phyloP scores from a whole-genome alignment of 805 yeast genomes.

The Metschnikowia amazonensis region DNA sequence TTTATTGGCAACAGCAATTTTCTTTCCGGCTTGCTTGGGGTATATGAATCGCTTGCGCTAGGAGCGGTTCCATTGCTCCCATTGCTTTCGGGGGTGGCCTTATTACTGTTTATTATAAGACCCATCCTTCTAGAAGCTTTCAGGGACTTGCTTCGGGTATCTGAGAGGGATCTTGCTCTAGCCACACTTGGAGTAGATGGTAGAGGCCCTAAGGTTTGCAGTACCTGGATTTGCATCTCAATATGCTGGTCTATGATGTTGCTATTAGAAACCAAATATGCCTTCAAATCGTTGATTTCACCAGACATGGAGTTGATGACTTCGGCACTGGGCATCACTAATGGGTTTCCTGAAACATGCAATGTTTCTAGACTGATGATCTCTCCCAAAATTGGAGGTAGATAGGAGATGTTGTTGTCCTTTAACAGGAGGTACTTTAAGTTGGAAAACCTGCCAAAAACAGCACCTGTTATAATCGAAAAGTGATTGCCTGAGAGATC shows the following conservation, averaged over 20 bases:
- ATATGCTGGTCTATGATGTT: conserved; percentile 22
- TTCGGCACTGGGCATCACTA: conserved; percentile 44
- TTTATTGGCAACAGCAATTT: conserved; percentile 12
- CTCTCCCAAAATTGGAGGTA: conserved; percentile 52
- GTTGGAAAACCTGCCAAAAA: conserved; percentile 37
- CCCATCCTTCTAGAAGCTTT: conserved; percentile 77
- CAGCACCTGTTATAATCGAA: conserved; percentile 42
- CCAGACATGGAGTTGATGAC: conserved; percentile 35
- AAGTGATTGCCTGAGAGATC: conserved; percentile 61
- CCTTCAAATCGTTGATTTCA: conserved; percentile 42
- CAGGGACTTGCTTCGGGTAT: conserved; percentile 45
- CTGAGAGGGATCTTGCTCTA: conserved; percentile 31
- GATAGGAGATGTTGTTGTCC: conserved; percentile 51
- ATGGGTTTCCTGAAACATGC: conserved; percentile 62
- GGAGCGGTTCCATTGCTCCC: background rate
- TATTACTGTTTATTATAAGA: conserved; percentile 49
- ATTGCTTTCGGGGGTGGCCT: conserved; percentile 14
- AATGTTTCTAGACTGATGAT: conserved; percentile 51
- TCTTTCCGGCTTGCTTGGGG: conserved; percentile 18
- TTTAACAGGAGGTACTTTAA: conserved; percentile 60
- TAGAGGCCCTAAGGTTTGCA: conserved; percentile 1
- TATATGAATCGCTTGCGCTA: background rate
- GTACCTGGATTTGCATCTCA: conserved; percentile 17
- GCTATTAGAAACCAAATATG: conserved; percentile 36
- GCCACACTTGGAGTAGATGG: conserved; percentile 19